These are phyloP conservation scores for Leccinum angustisporum DNA, from an alignment of 1,284 basidiomycete species.

Conservation along the genomic window DNA sequence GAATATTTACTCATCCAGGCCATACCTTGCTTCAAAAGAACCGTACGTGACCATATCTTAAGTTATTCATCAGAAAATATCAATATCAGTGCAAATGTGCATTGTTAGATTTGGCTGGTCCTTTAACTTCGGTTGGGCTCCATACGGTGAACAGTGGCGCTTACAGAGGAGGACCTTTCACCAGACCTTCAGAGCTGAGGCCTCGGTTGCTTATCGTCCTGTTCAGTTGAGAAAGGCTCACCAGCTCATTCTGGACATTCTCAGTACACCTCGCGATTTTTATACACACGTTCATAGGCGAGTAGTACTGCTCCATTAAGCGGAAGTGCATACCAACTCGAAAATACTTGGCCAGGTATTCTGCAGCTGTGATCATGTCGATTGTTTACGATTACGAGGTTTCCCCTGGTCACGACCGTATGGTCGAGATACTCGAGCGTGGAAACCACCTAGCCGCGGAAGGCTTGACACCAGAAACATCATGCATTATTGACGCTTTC, in stretches of 20 bases:
- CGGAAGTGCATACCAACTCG: neutral
- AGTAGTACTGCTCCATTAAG: neutral
- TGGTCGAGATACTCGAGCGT: constrained; percentile 22
- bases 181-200: constrained; percentile 28
- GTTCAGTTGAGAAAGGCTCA: constrained; percentile 23
- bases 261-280: constrained; percentile 18
- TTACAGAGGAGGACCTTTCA: constrained; percentile 28
- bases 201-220: constrained; percentile 17
- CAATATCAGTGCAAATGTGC: neutral
- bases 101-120: constrained; percentile 26
- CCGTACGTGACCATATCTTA: constrained; percentile 11
- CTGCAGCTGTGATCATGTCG: constrained; percentile 26
- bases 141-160: constrained; percentile 28
- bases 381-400: constrained; percentile 29
- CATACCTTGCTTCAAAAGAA: constrained; percentile 23
- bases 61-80: too few species aligned
- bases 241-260: constrained; percentile 20
- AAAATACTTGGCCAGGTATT: constrained; percentile 12
- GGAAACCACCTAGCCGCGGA: constrained; percentile 15
- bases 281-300: constrained; percentile 21
- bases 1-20: constrained; percentile 29
- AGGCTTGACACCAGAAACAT: constrained; percentile 21
- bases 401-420: constrained; percentile 12
- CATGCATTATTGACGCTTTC: constrained; percentile 19
- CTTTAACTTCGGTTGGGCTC: constrained; percentile 24